Evolutionary conservation across 257 asterid species (phyloP), one percentile per base, ranked within the genome.

Genomic region (Verbena officinalis): DNA sequence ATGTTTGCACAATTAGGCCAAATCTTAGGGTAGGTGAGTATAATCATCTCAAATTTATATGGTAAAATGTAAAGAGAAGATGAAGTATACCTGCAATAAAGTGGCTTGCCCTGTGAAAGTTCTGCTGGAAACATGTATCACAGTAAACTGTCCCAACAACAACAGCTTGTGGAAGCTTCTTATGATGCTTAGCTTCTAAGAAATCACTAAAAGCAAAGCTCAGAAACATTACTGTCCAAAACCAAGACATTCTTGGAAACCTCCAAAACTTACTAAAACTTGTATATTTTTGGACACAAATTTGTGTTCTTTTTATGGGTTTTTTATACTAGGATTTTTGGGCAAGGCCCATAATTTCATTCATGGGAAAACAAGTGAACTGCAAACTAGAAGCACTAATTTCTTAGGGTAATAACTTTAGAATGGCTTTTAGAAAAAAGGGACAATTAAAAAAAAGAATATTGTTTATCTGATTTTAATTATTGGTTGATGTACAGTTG

Each of bases 81-180:
- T 21, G 4, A 59, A 39, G 51, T 15, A 54, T 51, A 82, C 98
- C 98, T 85, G 88, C 23, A 75, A 91, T 83, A 77, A 83, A 85
- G 81, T 70, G 93, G 80, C 33, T 64, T 67, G 59, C 42, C 39
- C 45, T 44, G 45, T 64, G 69, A n/a, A 38, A 76, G 65, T 74
- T 71, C 52, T 67, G 87, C 20, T 69, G 86, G 80, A 81, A 84
- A 51, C 97, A 89, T 4, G 94, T 79, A 55, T 83, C 86, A 56
- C 97, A 89, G 61, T 76, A 86, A 60, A 89, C 97, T 11, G 86
- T 83, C 54, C 97, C 97, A 15, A 89, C 79, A 33, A 89, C 73
- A 9, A 87, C 83, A 10, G 88, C 97, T 40, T 89, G 67, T 56
- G 87, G 77, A 62, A 34, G 57, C 73, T 70, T 77, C 75, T 55